A percentile compares a stretch with the other conserved stretches of the same genome.
phyloP scores from a whole-genome alignment of 1,139 yeast genomes.

The Nadsonia starkeyi-henricii region DNA sequence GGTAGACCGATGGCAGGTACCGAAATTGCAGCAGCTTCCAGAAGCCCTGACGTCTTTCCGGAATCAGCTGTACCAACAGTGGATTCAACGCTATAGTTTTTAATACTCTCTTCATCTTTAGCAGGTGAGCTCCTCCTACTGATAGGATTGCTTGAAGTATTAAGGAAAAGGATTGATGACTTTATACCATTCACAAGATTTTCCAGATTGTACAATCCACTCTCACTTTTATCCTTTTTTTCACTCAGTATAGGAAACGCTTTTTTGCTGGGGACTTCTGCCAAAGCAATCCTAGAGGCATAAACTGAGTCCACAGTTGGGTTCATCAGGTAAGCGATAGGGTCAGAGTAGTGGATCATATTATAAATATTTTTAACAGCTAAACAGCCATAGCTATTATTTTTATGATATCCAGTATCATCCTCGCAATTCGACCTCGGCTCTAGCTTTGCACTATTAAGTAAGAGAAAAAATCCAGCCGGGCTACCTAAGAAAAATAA shows the following conservation, averaged over 20 bases:
- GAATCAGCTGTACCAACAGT: neutral
- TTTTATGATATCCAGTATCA: conserved; percentile 10
- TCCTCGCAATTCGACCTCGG: conserved; percentile 16
- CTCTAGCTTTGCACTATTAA: conserved; percentile 17
- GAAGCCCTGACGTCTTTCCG: neutral
- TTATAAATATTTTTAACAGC: conserved; percentile 28
- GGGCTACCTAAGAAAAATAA: conserved; percentile 83
- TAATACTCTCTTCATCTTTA: neutral
- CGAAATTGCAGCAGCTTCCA: neutral
- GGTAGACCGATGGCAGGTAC: neutral
- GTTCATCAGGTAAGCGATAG: conserved; percentile 25
- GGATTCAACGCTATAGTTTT: neutral
- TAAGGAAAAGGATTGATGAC: neutral
- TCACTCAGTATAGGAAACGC: conserved; percentile 11
- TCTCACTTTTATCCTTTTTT: neutral
- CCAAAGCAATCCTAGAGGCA: conserved; percentile 17
- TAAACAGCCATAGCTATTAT: conserved; percentile 23
- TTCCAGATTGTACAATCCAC: neutral
- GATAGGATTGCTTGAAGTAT: neutral
- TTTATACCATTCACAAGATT: neutral
- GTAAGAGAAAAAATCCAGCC: conserved; percentile 52
- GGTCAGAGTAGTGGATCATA: conserved; percentile 28
- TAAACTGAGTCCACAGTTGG: conserved; percentile 25
- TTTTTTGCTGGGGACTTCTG: conserved; percentile 17
- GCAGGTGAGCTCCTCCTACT: neutral